Percentiles rank a stretch among this genome's conserved stretches.
Evolutionary conservation across 140 eudicot species (phyloP).

Genomic region (Anethum foeniculum): DNA sequence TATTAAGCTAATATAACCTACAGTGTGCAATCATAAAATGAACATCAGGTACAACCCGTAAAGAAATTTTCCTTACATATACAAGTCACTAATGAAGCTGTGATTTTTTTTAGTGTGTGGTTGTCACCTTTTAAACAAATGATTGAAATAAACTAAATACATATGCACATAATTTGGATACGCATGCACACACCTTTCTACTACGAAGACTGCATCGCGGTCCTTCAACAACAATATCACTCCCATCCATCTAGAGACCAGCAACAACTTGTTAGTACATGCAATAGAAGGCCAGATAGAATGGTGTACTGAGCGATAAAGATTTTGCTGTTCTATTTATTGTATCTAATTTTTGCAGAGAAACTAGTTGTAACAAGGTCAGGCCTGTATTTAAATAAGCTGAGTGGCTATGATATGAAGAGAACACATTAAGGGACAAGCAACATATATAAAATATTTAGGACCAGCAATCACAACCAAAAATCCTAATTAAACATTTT

Average conservation of each 20-base stretch:
- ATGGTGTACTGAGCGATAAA: not conserved
- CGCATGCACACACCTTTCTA: constrained; percentile 51
- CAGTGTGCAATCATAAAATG: too few relatives aligned
- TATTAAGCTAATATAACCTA: too few relatives aligned
- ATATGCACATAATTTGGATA: not conserved
- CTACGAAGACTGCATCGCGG: constrained; percentile 99
- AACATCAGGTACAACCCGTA: too few relatives aligned
- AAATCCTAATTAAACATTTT: not conserved
- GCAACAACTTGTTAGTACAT: constrained; percentile 5
- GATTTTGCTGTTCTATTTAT: not conserved
- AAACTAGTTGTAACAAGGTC: not conserved
- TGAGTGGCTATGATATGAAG: not conserved
- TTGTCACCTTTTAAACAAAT: too few relatives aligned
- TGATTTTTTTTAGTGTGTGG: too few relatives aligned
- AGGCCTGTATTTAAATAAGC: not conserved
- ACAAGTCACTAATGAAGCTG: too few relatives aligned
- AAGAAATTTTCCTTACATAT: too few relatives aligned
- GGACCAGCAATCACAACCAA: not conserved
- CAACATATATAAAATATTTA: not conserved
- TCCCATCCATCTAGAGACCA: constrained; percentile 76
- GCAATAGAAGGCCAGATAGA: constrained; percentile 2
- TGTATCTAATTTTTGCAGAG: not conserved
- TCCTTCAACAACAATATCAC: constrained; percentile 91
- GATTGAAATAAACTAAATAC: not conserved
- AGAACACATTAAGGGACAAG: not conserved